These are phyloP conservation scores for Penicillium salamii DNA, from an alignment of 495 filamentous ascomycete species.

Conservation along the genomic window DNA sequence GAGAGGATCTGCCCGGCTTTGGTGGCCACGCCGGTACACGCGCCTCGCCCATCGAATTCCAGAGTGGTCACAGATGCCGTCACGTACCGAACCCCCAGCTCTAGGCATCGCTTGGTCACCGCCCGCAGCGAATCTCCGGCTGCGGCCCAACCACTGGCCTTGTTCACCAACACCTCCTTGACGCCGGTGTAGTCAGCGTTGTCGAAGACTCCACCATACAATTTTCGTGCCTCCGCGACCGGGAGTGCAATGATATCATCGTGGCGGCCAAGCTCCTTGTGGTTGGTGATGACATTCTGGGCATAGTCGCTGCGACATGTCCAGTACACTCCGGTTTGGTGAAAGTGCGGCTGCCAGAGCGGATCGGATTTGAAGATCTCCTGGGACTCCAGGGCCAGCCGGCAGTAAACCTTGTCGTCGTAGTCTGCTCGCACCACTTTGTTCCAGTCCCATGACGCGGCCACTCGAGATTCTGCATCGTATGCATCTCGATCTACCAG, in stretches of 20 bases:
- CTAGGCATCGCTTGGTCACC: conserved; percentile 43
- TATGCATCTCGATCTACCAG: conserved; percentile 57
- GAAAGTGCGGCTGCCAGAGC: conserved; percentile 53
- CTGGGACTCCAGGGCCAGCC: conserved; percentile 55
- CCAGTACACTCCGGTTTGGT: conserved; percentile 54
- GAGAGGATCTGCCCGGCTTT: conserved; percentile 34
- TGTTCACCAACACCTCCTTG: conserved; percentile 49
- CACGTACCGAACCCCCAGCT: conserved; percentile 52
- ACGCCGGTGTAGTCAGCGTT: conserved; percentile 52
- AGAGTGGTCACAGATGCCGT: conserved; percentile 43
- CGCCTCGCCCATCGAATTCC: conserved; percentile 36
- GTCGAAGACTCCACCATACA: conserved; percentile 51
- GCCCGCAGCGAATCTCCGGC: conserved; percentile 50
- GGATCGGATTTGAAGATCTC: conserved; percentile 52
- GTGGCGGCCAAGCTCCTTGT: conserved; percentile 41
- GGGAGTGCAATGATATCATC: conserved; percentile 37
- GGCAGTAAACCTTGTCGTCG: conserved; percentile 52
- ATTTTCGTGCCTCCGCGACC: conserved; percentile 40
- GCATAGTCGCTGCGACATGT: conserved; percentile 42
- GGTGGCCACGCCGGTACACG: conserved; percentile 48
- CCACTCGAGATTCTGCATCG: conserved; percentile 37
- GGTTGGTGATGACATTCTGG: conserved; percentile 47
- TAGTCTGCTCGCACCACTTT: conserved; percentile 69
- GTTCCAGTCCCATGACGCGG: conserved; percentile 66
- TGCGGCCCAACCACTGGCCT: conserved; percentile 59